phyloP scores from a whole-genome alignment of 805 yeast genomes.

The Yarrowia divulgata region DNA sequence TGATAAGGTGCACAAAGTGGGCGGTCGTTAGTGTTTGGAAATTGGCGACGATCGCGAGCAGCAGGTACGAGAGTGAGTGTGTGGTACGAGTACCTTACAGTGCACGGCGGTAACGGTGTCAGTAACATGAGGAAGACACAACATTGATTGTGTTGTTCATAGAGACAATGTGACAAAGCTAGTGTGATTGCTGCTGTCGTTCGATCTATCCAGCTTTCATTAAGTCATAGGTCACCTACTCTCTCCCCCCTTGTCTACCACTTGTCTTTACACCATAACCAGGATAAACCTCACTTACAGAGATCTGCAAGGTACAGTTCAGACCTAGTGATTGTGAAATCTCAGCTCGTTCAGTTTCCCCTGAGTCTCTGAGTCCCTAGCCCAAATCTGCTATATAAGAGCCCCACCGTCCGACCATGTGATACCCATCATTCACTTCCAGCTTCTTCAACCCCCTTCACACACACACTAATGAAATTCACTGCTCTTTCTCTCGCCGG shows the following conservation, averaged over 20 bases:
- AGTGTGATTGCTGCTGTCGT: too few relatives aligned
- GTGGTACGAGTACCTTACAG: too few relatives aligned
- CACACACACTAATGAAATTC: constrained; percentile 30
- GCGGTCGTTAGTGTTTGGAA: constrained; percentile 22
- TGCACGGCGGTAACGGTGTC: too few relatives aligned
- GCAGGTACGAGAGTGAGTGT: constrained; percentile 4
- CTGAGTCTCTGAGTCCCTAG: background rate
- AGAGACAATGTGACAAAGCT: too few relatives aligned
- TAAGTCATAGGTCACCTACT: too few relatives aligned
- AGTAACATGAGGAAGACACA: too few relatives aligned
- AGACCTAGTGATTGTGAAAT: constrained; percentile 8
- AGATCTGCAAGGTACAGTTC: constrained; percentile 28
- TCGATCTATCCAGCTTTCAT: too few relatives aligned
- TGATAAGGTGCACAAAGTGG: constrained; percentile 22
- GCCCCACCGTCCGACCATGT: background rate
- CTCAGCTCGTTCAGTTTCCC: too few relatives aligned
- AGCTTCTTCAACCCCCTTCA: background rate
- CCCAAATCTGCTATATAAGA: constrained; percentile 1
- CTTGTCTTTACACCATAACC: background rate
- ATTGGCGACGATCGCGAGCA: constrained; percentile 30
- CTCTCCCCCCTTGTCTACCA: background rate
- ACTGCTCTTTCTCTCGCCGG: constrained; percentile 24
- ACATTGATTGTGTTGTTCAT: too few relatives aligned
- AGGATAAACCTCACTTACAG: background rate
- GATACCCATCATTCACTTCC: constrained; percentile 2